Percentiles rank a stretch among this genome's conserved stretches.
phyloP scores from a whole-genome alignment of 106 monocot genomes.

The Apostasia shenzhenica region DNA sequence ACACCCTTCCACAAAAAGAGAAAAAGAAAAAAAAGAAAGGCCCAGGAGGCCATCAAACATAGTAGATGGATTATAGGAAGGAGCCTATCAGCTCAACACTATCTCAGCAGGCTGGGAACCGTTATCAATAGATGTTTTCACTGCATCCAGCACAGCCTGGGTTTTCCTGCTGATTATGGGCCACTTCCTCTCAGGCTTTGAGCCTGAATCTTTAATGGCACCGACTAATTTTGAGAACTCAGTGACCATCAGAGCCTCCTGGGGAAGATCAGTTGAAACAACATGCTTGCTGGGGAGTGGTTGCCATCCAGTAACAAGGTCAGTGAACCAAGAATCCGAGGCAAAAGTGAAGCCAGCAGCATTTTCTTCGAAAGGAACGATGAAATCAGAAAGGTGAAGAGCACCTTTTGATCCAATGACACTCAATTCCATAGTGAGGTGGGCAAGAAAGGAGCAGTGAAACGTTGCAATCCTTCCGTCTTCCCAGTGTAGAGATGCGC shows the following conservation, averaged over 20 bases:
- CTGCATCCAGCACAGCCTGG: constrained; percentile 18
- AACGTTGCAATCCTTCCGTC: constrained; percentile 60
- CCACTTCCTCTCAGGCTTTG: constrained; percentile 14
- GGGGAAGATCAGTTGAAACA: constrained; percentile 45
- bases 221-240: constrained; percentile 68
- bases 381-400: constrained; percentile 39
- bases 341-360: constrained; percentile 31
- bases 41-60: too few species aligned
- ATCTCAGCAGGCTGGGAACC: constrained; percentile 14
- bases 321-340: constrained; percentile 30
- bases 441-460: constrained; percentile 55
- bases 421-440: constrained; percentile 49
- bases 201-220: constrained; percentile 20
- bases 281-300: constrained; percentile 41
- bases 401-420: constrained; percentile 56
- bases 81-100: not conserved
- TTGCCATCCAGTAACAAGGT: constrained; percentile 41
- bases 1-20: too few species aligned
- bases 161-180: constrained; percentile 18
- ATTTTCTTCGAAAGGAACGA: constrained; percentile 55
- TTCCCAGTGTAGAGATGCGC: constrained; percentile 47
- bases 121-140: constrained; percentile 14
- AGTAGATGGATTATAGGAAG: too few species aligned
- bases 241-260: constrained; percentile 65
- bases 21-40: too few species aligned